Evolutionary conservation across 192 early-diverging fungal genomes (phyloP), one percentile per base, ranked within the genome.

Genomic region (Thamnidium elegans): DNA sequence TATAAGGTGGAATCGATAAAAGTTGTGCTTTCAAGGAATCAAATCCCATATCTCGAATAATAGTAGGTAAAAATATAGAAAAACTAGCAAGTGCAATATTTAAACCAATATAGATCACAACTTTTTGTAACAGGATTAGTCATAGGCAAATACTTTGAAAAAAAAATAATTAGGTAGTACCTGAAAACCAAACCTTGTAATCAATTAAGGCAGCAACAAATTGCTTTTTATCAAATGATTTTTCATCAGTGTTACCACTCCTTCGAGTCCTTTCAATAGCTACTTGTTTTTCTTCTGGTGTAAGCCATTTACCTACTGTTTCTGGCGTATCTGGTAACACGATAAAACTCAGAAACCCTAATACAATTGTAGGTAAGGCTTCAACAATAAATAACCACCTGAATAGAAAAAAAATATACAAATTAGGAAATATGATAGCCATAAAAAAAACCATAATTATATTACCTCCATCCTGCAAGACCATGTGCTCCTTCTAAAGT

Each of bases 351-450:
- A 86, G 4, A 10, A 85, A 34, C 0, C 85, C 85, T n/a, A 90
- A 68, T 0, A 76, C 44, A 30, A 90, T 79, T 0, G 85, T 87
- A 3, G 86, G 85, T 15, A 85, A 60, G 11, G 84, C 83, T 69
- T 90, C 87, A 15, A 88, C 72, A 13, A 93, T 82, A 67, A 92
- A 92, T 26, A 92, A 67, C 77, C 88, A 81, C 67, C 83, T 67
- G 15, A n/a, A n/a, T n/a, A n/a, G n/a, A n/a, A 15, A 10, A 8
- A 43, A 14, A 31, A 45, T 32, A 55, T 6, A 9, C 9, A 10
- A 6, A 39, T 39, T 39, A 39, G 36, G 36, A 9, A 9, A 39
- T 39, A 10, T 39, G 9, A 9, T 6, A 9, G 5, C 0, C 5
- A 39, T 9, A 39, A 39, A 39, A 39, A 39, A 39, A n/a, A n/a